phyloP scores from a whole-genome alignment of 345 rosid genomes.

The Boechera stricta region DNA sequence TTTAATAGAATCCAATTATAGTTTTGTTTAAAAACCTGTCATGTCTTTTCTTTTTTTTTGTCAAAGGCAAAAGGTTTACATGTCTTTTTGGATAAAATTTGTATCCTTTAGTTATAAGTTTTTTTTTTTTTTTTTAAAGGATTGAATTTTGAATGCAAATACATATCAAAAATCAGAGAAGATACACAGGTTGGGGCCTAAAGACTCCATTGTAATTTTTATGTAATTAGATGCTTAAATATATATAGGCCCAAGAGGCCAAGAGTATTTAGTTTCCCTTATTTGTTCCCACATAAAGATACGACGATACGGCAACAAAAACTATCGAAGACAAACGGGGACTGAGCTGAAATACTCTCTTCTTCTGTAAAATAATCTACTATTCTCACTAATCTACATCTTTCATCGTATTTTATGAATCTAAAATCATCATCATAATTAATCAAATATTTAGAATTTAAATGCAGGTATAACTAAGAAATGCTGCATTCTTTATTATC shows the following conservation, averaged over 20 bases:
- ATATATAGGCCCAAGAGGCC: background rate
- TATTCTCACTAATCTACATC: no score
- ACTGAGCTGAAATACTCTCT: no score
- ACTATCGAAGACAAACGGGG: background rate
- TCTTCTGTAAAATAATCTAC: no score
- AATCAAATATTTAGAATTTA: no score
- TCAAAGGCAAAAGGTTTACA: constrained; percentile 10
- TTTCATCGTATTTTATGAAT: no score
- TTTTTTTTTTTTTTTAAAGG: no score
- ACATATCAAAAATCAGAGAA: background rate
- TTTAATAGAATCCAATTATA: constrained; percentile 1
- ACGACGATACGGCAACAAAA: no score
- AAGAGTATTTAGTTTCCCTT: background rate
- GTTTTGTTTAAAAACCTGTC: constrained; percentile 11
- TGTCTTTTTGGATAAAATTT: background rate
- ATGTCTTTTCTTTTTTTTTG: background rate
- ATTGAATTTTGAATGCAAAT: background rate
- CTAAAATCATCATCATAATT: no score
- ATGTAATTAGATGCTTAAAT: background rate
- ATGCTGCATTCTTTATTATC: no score
- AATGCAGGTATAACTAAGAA: no score
- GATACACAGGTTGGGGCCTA: background rate
- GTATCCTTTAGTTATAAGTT: background rate
- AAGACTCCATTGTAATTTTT: background rate
- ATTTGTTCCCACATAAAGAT: background rate